These are phyloP conservation scores for Lathyrus oleraceus DNA, from an alignment of 306 rosid species.

Conservation along the genomic window DNA sequence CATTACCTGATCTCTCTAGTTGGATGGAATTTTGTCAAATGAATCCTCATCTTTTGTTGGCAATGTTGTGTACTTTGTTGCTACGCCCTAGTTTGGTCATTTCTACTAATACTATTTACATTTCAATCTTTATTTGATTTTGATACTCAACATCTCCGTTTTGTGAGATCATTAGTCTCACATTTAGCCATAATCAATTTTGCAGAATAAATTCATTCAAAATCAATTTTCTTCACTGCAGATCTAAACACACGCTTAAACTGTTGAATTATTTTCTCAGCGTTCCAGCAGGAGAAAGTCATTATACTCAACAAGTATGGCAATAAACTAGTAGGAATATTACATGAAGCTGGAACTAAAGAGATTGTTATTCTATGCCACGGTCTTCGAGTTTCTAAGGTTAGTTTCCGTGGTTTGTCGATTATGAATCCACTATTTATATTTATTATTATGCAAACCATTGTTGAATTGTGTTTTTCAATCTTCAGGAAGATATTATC, in stretches of 20 bases:
- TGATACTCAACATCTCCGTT: no score
- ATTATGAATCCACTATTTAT: conserved; percentile 4
- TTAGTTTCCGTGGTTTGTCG: conserved; percentile 17
- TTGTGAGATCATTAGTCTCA: no score
- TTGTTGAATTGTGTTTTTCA: conserved; percentile 19
- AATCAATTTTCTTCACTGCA: no score
- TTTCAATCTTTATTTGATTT: no score
- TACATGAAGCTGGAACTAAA: conserved; percentile 66
- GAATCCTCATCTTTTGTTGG: no score
- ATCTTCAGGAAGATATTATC: conserved; percentile 49
- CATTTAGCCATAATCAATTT: no score
- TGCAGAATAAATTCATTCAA: no score
- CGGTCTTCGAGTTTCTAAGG: conserved; percentile 68
- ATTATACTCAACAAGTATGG: conserved; percentile 58
- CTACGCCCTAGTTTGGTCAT: no score
- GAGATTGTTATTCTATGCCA: conserved; percentile 76
- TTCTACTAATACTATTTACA: no score
- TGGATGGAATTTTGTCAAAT: no score
- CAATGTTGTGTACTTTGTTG: no score
- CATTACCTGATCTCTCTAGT: no score
- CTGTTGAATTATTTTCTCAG: conserved; percentile 41
- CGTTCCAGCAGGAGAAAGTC: conserved; percentile 46
- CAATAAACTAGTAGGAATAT: conserved; percentile 66
- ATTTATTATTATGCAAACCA: neutral
- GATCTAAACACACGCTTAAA: neutral